phyloP scores from a whole-genome alignment of 371 early-diverging fungal species.

The Zychaea mexicana region DNA sequence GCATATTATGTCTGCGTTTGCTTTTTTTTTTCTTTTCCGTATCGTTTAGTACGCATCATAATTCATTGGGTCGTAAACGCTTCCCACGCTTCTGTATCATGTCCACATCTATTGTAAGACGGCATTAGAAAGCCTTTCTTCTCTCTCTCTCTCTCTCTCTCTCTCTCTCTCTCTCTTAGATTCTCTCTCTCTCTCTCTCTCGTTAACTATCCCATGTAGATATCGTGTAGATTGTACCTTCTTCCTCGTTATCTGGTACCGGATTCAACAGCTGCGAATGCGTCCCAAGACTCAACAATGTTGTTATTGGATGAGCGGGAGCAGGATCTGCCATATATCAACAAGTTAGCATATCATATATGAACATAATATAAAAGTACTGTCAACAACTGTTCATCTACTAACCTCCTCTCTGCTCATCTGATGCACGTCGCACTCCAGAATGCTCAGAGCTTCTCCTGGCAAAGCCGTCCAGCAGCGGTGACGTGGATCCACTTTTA shows the following conservation, averaged over 20 bases:
- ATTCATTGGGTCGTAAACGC: neutral
- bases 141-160: too few species aligned
- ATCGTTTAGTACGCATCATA: neutral
- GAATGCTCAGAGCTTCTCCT: neutral
- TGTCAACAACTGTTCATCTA: too few species aligned
- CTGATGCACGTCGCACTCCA: neutral
- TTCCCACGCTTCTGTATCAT: neutral
- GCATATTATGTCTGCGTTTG: neutral
- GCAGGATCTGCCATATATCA: neutral
- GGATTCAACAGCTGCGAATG: conserved; percentile 7
- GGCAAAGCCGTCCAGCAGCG: neutral
- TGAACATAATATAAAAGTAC: neutral
- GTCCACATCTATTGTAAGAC: neutral
- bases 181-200: too few species aligned
- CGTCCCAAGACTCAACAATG: neutral
- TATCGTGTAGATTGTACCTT: too few species aligned
- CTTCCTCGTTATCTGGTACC: neutral
- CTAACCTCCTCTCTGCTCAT: neutral
- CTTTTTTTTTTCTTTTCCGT: neutral
- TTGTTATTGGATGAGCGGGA: neutral
- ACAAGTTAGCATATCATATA: too few species aligned
- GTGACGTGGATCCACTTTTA: neutral
- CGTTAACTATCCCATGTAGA: too few species aligned
- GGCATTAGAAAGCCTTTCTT: too few species aligned
- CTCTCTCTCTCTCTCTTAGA: too few species aligned